Conservation (phyloP, 2,329 filamentous ascomycete species). For the Colletotrichum sp. region DNA sequence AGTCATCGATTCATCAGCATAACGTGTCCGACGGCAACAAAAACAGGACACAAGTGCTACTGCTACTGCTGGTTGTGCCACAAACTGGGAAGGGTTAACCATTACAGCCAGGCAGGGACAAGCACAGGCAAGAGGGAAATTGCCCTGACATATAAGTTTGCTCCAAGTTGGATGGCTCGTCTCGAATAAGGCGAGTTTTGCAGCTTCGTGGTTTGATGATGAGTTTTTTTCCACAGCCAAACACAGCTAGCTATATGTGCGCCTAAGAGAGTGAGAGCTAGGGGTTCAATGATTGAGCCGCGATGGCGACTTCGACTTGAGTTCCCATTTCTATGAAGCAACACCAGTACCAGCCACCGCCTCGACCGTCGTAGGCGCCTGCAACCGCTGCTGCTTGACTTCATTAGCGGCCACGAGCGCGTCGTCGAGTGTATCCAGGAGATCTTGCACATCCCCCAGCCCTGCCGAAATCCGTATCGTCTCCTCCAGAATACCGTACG, state of each 20-base stretch:
- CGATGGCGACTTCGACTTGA: neutral
- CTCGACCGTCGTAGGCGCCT: neutral
- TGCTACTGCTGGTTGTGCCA: neutral
- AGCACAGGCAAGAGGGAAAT: neutral
- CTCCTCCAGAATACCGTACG: conserved; percentile 42
- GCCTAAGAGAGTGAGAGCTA: neutral
- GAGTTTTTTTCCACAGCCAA: neutral
- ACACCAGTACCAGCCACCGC: conserved; percentile 4
- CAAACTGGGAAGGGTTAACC: neutral
- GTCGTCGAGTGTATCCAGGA: conserved; percentile 43
- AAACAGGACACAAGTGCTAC: neutral
- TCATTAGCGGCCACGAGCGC: conserved; percentile 44
- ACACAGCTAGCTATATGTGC: neutral
- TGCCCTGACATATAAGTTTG: neutral
- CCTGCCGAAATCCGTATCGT: conserved; percentile 54
- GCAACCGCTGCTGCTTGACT: conserved; percentile 43
- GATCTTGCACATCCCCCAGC: conserved; percentile 46
- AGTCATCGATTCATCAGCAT: neutral
- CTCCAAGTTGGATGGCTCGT: neutral
- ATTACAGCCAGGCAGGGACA: neutral
- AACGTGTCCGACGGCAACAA: neutral
- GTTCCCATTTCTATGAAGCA: neutral
- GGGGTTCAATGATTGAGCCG: neutral
- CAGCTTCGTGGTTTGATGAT: neutral
- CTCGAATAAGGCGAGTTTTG: neutral